phyloP scores from a whole-genome alignment of 2,329 filamentous ascomycete species.

The Botrytis sinoallii region DNA sequence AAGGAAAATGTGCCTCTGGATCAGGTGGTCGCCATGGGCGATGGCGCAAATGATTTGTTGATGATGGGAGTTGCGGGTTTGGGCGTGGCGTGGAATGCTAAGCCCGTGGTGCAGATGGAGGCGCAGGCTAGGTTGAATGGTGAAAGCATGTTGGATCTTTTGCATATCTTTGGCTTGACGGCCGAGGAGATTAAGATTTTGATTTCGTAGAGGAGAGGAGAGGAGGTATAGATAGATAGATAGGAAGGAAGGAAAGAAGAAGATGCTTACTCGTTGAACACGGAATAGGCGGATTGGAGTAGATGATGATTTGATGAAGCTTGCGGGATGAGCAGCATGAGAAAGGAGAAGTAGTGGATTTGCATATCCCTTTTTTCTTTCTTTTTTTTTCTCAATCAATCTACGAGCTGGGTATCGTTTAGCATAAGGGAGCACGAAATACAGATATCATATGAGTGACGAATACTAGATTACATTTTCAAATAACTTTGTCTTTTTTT shows the following conservation, averaged over 20 bases:
- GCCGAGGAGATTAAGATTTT: constrained; percentile 58
- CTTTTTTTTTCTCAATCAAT: neutral
- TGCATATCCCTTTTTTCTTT: neutral
- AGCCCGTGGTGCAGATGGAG: constrained; percentile 76
- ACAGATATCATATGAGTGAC: neutral
- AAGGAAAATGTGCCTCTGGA: constrained; percentile 63
- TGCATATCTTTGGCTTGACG: constrained; percentile 72
- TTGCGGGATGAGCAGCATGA: neutral
- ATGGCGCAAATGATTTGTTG: constrained; percentile 77
- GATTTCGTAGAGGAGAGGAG: constrained; percentile 24
- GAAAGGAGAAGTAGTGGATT: neutral
- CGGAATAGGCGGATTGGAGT: neutral
- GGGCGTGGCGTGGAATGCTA: constrained; percentile 81
- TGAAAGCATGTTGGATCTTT: constrained; percentile 65
- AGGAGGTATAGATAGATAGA: neutral
- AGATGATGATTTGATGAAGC: neutral
- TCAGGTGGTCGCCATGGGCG: constrained; percentile 72
- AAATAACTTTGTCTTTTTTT: neutral
- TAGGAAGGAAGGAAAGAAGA: neutral
- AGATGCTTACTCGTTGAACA: neutral
- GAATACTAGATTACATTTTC: neutral
- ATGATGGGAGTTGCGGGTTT: constrained; percentile 76
- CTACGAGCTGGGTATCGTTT: neutral
- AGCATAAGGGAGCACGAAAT: neutral
- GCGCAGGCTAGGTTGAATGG: constrained; percentile 71